phyloP scores from a whole-genome alignment of 768 basidiomycete species.

The Brasilioporus rufonigricans region DNA sequence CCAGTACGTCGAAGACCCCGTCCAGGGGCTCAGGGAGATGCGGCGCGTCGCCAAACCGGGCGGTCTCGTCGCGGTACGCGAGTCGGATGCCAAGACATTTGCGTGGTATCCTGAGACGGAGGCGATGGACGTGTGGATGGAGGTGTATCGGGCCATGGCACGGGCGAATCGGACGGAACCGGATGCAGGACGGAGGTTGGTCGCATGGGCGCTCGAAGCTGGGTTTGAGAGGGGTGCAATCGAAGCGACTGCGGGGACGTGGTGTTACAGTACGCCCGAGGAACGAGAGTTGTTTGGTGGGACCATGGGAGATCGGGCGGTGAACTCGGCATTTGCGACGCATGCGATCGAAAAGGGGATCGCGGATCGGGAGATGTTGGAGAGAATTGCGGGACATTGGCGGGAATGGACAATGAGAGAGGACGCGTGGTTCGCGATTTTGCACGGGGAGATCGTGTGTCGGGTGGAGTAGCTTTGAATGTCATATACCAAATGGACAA shows the following conservation, averaged over 20 bases:
- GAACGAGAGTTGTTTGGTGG: conserved; percentile 40
- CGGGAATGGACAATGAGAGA: too few relatives aligned
- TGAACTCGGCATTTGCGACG: conserved; percentile 33
- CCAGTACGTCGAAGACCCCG: too few relatives aligned
- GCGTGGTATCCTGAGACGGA: conserved; percentile 36
- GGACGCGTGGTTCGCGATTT: too few relatives aligned
- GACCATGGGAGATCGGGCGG: conserved; percentile 38
- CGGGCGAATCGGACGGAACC: too few relatives aligned
- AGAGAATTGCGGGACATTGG: too few relatives aligned
- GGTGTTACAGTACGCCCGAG: conserved; percentile 37
- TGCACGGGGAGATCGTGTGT: too few relatives aligned
- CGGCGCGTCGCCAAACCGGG: conserved; percentile 44
- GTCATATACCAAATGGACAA: too few relatives aligned
- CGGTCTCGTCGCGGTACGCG: conserved; percentile 44
- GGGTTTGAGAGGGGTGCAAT: conserved; percentile 33
- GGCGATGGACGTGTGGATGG: conserved; percentile 18
- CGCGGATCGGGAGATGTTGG: neutral
- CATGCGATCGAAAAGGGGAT: conserved; percentile 30
- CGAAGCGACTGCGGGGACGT: conserved; percentile 30
- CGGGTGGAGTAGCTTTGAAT: too few relatives aligned
- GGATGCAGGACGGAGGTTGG: conserved; percentile 36
- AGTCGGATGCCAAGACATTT: too few relatives aligned
- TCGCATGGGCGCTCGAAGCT: conserved; percentile 38
- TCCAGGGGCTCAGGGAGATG: conserved; percentile 46
- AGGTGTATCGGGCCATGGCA: conserved; percentile 34